Evolutionary conservation across 1,284 basidiomycete species (phyloP), one percentile per base, ranked within the genome.

Genomic region (Schizopora paradoxa): DNA sequence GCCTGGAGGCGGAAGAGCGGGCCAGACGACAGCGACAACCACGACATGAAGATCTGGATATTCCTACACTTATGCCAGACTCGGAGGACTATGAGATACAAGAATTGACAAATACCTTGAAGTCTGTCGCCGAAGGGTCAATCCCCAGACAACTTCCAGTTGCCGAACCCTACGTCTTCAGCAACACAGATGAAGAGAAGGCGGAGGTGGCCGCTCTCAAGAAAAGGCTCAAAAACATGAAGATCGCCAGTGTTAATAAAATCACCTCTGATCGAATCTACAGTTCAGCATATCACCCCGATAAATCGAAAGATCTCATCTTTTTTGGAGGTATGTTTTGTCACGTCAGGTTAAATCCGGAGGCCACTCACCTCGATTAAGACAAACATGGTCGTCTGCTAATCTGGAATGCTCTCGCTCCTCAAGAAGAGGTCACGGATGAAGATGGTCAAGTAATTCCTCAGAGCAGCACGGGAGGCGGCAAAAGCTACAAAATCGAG

Each of bases 381-480:
- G 86, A 89, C 57, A 90, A 89, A 56, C 77, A 86, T 53, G 87
- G 86, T 0, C 74, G 80, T 53, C 65, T 89, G 23, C 86, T 86
- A 5, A 82, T 90, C 35, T 90, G 87, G 87, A 86, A 90, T 62
- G 80, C 86, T 13, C 73, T 74, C 45, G 85, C 86, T 2, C 65
- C 76, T 2, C 51, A 63, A 16, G 82, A 85, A 33, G 84, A 84
- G 53, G 66, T 68, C 2, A 65, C 63, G 2, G 82, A 82, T 38
- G 84, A 81, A 29, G 81, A 86, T 48, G 81, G 65, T 0, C 75
- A 80, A 37, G 62, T 68, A 6, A 57, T 54, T 6, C 41, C 64
- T 6, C 49, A 61, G 6, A 66, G 66, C 11, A 70, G 70, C 29
- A 58, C 63, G 36, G 78, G 82, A 58, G 72, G 73, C n/a, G 86